A percentile compares a stretch with the other conserved stretches of the same genome.
These are phyloP conservation scores for Rosa multiflora DNA, from an alignment of 306 rosid genomes.

Conservation along the genomic window DNA sequence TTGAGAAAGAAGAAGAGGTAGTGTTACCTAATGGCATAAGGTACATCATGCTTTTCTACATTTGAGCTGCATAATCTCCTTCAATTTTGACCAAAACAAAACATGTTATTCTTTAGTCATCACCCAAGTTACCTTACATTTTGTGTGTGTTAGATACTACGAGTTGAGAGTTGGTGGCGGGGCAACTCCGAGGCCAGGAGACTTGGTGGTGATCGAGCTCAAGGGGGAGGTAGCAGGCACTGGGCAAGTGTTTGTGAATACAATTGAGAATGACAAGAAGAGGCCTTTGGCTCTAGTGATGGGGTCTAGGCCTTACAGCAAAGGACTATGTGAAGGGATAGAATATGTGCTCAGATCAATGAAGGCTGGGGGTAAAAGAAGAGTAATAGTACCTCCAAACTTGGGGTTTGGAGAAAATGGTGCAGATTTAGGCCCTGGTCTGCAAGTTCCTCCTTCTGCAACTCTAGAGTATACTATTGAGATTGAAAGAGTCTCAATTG, in stretches of 20 bases:
- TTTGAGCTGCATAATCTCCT: neutral
- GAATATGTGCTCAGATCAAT: conserved; percentile 62
- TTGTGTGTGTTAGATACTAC: conserved; percentile 39
- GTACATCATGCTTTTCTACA: conserved; percentile 30
- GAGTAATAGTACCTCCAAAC: conserved; percentile 64
- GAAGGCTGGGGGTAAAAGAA: conserved; percentile 89
- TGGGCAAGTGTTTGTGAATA: conserved; percentile 76
- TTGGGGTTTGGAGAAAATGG: conserved; percentile 81
- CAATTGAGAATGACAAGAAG: conserved; percentile 58
- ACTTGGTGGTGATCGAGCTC: conserved; percentile 79
- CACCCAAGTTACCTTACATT: neutral
- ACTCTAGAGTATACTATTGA: conserved; percentile 77
- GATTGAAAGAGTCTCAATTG: conserved; percentile 90
- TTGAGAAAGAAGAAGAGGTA: conserved; percentile 74
- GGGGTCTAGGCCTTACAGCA: conserved; percentile 93
- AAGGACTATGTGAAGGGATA: conserved; percentile 90
- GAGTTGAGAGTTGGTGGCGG: conserved; percentile 81
- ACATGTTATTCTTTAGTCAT: neutral
- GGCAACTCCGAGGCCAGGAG: conserved; percentile 61
- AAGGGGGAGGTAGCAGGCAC: conserved; percentile 53
- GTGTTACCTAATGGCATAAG: conserved; percentile 83
- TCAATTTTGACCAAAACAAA: neutral
- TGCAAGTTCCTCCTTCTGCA: conserved; percentile 73
- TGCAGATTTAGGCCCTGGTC: conserved; percentile 76
- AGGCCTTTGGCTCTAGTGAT: conserved; percentile 78